Base-by-base conservation (phyloP, 495 filamentous ascomycete species). In the Bryoglossum gracile region DNA sequence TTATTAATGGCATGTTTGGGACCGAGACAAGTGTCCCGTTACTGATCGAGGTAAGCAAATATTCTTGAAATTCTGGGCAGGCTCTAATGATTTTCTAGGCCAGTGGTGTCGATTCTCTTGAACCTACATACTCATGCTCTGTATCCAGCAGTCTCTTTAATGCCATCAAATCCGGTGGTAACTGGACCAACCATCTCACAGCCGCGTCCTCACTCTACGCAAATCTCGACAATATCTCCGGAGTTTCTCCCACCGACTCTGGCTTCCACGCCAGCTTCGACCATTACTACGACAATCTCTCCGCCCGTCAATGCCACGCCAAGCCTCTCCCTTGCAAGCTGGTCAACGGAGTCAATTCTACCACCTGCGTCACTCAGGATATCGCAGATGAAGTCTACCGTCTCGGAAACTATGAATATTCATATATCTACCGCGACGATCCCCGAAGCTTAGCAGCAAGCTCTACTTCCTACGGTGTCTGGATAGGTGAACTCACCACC, bases 261-360 rank as follows among this genome's bases (percentile, higher is more conserved):
- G 73, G 72, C 23, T 88, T 81, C 69, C 80, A 84, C 53, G 66
- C 58, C 19, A 75, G 68, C 49, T 78, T 77, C 45, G 84, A 88
- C 60, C 82, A 86, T 61, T 87, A 86, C 61, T 86, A 77, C 59
- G 84, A 88, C 58, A 86, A 83, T 44, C 71, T 88, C 17, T 82
- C 78, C 5, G 75, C 82, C 1, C 72, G 82, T 5, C 76, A 82
- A 44, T 88, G 84, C 54, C 80, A 86, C 46, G 57, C 53, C 24
- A 79, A 81, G 50, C 73, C 79, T 0, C 68, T 85, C 1, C 82
- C 83, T 0, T 86, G 81, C 57, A 71, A 72, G 13, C 55, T 69
- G 11, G 63, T 60, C 26, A 50, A 61, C 40, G 62, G 60, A 4
- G 61, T 58, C 23, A 66, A 77, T 46, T 56, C 66, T 5, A 66